Evolutionary conservation across 768 basidiomycete species (phyloP), one percentile per base, ranked within the genome.

Genomic region (Russula abietina): DNA sequence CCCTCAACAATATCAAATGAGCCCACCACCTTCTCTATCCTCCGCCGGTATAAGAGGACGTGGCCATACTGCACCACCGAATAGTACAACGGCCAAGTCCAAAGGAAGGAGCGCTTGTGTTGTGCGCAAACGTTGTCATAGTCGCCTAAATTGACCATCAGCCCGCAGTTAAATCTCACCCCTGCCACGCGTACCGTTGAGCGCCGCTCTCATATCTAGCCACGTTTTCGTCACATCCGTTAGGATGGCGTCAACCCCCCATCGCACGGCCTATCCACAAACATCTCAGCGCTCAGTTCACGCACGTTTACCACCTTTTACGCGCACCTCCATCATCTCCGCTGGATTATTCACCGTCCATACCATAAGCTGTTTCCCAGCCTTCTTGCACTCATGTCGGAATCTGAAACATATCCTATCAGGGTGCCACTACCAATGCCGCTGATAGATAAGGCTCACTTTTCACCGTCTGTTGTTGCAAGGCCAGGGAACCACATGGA

Each of bases 291-390:
- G 30, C 54, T 46, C 26, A 36, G 50, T 17, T 11, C 8, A 41
- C 48, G n/a, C 24, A 49, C 41, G 60, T 55, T 46, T 48, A 22
- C 28, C 11, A 50, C 19, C 24, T 41, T 46, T 24, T 30, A 28
- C 6, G 73, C 83, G 48, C 32, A 86, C 90, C 84, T 93, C 91
- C 81, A 91, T 89, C 91, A 93, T 93, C 70, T 93, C 86, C 58
- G 84, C 84, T 11, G 85, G 85, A 51, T 87, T 81, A 70, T 99
- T 99, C 30, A 98, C 96, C 0, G 97, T 99, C 97, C 95, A 98
- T 3, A 93, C 92, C 83, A 95, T 88, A 60, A 98, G 68, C 67
- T 81, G 80, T 81, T 97, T 97, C 22, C 88, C 88, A 1, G 84
- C 84, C 17, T 71, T 77, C 71, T 86, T 85, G 76, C 92, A 94